Evolutionary conservation across 805 yeast species (phyloP).

Genomic region (Cyberlindnera suaveolens): DNA sequence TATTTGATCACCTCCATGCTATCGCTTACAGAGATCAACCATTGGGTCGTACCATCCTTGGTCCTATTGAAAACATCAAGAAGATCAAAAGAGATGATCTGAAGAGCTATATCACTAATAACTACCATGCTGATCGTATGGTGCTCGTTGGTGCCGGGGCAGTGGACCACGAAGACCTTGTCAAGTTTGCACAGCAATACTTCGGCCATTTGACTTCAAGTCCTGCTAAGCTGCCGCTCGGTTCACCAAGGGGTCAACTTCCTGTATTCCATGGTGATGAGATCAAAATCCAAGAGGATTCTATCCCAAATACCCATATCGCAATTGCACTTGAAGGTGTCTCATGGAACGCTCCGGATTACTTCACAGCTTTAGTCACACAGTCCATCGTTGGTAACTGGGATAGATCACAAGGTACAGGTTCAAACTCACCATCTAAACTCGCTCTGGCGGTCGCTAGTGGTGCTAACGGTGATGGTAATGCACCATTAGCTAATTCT

Average conservation of each 20-base stretch:
- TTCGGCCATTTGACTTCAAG: conserved; percentile 62
- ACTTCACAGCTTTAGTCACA: conserved; percentile 90
- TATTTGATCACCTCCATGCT: conserved; percentile 93
- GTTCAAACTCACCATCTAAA: conserved; percentile 80
- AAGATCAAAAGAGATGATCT: conserved; percentile 74
- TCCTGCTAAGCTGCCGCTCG: conserved; percentile 58
- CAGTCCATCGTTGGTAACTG: conserved; percentile 96
- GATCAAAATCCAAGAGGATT: conserved; percentile 71
- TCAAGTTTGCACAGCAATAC: conserved; percentile 63
- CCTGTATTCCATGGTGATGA: conserved; percentile 87
- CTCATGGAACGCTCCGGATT: conserved; percentile 94
- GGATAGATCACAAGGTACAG: conserved; percentile 89
- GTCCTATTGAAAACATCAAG: conserved; percentile 85
- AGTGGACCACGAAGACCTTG: conserved; percentile 82
- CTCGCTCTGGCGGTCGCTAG: conserved; percentile 60
- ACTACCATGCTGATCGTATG: conserved; percentile 96
- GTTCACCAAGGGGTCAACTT: conserved; percentile 53
- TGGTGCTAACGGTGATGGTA: conserved; percentile 47
- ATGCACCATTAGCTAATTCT: conserved; percentile 77
- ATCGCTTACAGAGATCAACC: conserved; percentile 88
- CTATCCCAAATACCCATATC: conserved; percentile 83
- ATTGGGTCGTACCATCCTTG: conserved; percentile 91
- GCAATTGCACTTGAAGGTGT: conserved; percentile 98
- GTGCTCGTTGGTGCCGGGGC: conserved; percentile 97
- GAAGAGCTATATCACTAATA: conserved; percentile 69